phyloP scores from a whole-genome alignment of 2,329 filamentous ascomycete species.

The Neoarthrinium moseri region DNA sequence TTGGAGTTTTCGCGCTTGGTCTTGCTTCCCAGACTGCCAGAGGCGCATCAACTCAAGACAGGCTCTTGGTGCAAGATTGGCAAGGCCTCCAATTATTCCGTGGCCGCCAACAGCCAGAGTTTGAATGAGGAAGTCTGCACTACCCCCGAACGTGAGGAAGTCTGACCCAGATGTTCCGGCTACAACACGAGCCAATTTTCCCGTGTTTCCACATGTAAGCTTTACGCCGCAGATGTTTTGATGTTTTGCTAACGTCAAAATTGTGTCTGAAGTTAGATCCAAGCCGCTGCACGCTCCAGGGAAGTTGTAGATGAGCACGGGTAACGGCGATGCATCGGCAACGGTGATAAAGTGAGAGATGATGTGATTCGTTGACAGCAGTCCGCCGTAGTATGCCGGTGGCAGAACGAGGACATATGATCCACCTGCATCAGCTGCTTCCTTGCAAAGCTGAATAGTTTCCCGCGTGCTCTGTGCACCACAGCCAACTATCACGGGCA shows the following conservation, averaged over 20 bases:
- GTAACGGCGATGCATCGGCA: conserved; percentile 58
- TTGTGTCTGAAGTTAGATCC: conserved; percentile 66
- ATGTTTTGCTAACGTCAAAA: conserved; percentile 47
- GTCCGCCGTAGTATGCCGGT: conserved; percentile 61
- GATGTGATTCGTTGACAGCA: too few relatives aligned
- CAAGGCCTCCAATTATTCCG: conserved; percentile 65
- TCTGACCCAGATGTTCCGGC: conserved; percentile 35
- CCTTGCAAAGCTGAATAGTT: conserved; percentile 57
- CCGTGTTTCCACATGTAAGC: conserved; percentile 55
- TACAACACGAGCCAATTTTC: conserved; percentile 48
- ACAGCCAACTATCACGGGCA: conserved; percentile 64
- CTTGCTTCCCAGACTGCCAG: conserved; percentile 54
- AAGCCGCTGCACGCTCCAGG: conserved; percentile 66
- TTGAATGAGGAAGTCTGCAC: conserved; percentile 63
- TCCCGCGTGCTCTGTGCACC: conserved; percentile 62
- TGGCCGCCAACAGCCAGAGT: conserved; percentile 60
- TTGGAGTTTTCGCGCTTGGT: conserved; percentile 63
- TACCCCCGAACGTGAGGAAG: conserved; percentile 66
- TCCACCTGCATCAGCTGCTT: conserved; percentile 57
- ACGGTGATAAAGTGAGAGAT: too few relatives aligned
- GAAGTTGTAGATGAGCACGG: conserved; percentile 72
- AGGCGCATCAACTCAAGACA: conserved; percentile 62
- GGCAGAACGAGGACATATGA: conserved; percentile 62
- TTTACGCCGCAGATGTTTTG: conserved; percentile 59
- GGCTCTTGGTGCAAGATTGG: conserved; percentile 66